Percentiles rank a stretch among this genome's conserved stretches.
Evolutionary conservation across 139 green algal genomes (phyloP).

Genomic region (Klebsormidium nitens): DNA sequence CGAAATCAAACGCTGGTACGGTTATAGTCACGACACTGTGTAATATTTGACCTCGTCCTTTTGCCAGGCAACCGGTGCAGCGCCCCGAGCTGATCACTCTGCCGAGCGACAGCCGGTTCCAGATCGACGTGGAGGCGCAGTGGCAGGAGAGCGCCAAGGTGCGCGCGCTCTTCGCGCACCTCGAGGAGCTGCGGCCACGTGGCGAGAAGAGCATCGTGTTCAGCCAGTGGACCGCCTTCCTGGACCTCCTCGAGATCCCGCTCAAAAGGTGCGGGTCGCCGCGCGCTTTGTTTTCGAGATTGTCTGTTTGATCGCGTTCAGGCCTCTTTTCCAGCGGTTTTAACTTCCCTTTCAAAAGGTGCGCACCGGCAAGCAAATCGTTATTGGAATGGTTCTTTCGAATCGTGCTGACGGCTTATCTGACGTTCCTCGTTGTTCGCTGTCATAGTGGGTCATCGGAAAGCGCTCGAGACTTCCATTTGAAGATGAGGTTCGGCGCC

Average conservation of each 20-base stretch:
- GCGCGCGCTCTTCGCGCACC: slow-evolving; percentile 7
- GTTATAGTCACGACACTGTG: too few relatives aligned
- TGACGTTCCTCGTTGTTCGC: too few relatives aligned
- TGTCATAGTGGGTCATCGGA: too few relatives aligned
- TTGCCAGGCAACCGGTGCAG: not conserved
- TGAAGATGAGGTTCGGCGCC: too few relatives aligned
- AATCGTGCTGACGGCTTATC: too few relatives aligned
- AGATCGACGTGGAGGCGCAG: slow-evolving; percentile 26
- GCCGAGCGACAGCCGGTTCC: slow-evolving; percentile 27
- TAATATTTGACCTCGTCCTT: too few relatives aligned
- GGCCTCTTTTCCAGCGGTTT: not conserved
- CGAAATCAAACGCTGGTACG: too few relatives aligned
- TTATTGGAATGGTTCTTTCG: too few relatives aligned
- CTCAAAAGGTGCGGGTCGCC: slow-evolving; percentile 26
- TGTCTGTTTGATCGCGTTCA: not conserved
- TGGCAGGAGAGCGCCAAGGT: slow-evolving; percentile 35
- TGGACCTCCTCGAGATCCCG: slow-evolving; percentile 78
- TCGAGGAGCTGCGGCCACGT: slow-evolving; percentile 6
- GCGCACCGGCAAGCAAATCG: too few relatives aligned
- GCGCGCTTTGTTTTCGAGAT: not conserved
- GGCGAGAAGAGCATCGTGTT: slow-evolving; percentile 80
- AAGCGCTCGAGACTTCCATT: too few relatives aligned
- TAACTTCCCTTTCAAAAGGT: too few relatives aligned
- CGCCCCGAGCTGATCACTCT: slow-evolving; percentile 20
- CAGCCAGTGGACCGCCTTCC: slow-evolving; percentile 85